A percentile compares a stretch with the other conserved stretches of the same genome.
phyloP scores from a whole-genome alignment of 257 asterid species.

The Solanum etuberosum region DNA sequence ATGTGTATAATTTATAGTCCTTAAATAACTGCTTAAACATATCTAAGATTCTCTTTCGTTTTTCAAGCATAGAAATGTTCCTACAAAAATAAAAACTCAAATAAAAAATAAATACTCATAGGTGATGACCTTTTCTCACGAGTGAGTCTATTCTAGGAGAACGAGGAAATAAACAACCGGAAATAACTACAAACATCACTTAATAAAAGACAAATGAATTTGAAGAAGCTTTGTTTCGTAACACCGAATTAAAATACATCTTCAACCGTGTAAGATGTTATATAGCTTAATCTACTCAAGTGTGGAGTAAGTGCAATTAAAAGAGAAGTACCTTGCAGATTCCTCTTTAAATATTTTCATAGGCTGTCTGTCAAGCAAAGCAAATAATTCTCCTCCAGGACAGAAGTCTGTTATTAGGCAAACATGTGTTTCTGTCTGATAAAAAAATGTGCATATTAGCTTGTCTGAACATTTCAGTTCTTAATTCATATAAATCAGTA shows the following conservation, averaged over 20 bases:
- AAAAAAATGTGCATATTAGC: background rate
- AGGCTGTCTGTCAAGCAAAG: conserved; percentile 92
- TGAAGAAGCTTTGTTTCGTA: background rate
- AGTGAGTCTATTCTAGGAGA: background rate
- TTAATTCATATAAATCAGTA: background rate
- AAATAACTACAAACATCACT: background rate
- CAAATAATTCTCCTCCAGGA: conserved; percentile 95
- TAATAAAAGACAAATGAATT: background rate
- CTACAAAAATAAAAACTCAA: background rate
- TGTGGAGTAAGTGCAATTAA: background rate
- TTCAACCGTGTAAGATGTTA: background rate
- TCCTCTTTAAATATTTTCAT: conserved; percentile 89
- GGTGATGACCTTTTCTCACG: background rate
- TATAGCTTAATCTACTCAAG: background rate
- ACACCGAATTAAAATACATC: background rate
- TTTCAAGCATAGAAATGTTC: background rate
- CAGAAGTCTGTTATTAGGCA: conserved; percentile 97
- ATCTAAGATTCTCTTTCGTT: background rate
- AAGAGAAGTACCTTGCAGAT: conserved; percentile 65
- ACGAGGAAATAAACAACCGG: background rate
- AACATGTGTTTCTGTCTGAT: conserved; percentile 91
- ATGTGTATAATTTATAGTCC: background rate
- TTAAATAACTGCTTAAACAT: background rate
- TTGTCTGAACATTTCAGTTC: background rate
- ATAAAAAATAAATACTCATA: background rate